A percentile compares a stretch with the other conserved stretches of the same genome.
phyloP scores from a whole-genome alignment of 1,284 basidiomycete species.

The Trametes hirsuta region DNA sequence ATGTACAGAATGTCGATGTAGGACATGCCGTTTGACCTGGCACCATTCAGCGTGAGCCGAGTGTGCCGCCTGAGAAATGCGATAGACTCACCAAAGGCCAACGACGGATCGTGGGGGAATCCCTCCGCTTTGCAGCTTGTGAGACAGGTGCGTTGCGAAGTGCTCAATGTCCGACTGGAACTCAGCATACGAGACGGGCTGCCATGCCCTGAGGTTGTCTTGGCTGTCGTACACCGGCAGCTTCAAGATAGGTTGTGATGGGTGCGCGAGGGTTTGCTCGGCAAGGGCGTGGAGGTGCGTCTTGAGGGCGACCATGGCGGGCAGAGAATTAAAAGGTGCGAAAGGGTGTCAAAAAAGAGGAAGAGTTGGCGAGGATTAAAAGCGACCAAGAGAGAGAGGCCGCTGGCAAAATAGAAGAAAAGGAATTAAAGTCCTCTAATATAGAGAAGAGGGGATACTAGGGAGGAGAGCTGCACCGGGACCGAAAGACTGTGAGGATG shows the following conservation, averaged over 20 bases:
- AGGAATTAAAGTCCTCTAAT: slow-evolving; percentile 23
- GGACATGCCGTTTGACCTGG: slow-evolving; percentile 66
- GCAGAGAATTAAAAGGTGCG: not conserved
- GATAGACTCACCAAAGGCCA: slow-evolving; percentile 59
- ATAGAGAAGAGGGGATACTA: slow-evolving; percentile 10
- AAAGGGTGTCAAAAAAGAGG: not conserved
- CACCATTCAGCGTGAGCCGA: not conserved
- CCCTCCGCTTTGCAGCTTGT: slow-evolving; percentile 42
- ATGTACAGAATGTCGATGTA: slow-evolving; percentile 70
- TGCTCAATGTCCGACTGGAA: slow-evolving; percentile 57
- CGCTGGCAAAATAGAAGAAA: slow-evolving; percentile 10
- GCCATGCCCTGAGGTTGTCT: slow-evolving; percentile 46
- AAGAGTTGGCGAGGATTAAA: slow-evolving; percentile 6
- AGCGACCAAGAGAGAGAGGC: slow-evolving; percentile 2
- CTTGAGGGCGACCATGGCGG: slow-evolving; percentile 26
- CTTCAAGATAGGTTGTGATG: slow-evolving; percentile 50
- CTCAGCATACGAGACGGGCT: slow-evolving; percentile 50
- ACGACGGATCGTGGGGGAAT: slow-evolving; percentile 59
- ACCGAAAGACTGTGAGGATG: slow-evolving; percentile 21
- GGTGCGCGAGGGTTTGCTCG: slow-evolving; percentile 44
- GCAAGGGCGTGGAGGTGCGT: slow-evolving; percentile 57
- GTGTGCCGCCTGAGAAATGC: not conserved
- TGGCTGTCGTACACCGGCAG: slow-evolving; percentile 44
- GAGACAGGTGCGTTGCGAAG: slow-evolving; percentile 57
- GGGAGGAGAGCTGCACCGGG: slow-evolving; percentile 17